Base-by-base conservation (phyloP, 306 rosid species). In the Nissolia schottii region DNA sequence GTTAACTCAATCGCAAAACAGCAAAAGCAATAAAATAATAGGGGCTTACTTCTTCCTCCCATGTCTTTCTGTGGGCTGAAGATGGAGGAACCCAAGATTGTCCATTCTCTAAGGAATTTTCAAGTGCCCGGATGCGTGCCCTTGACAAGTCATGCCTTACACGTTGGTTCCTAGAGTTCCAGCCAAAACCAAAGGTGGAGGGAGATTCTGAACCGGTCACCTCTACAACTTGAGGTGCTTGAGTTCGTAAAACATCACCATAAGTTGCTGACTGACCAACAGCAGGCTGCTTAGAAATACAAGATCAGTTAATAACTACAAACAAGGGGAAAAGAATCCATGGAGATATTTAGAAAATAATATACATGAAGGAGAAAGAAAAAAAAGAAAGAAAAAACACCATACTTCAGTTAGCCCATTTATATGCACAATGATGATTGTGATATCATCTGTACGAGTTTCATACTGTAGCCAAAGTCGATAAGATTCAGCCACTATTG, bases 381-480 rank as follows among this genome's bases (percentile, higher is more conserved):
- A 49, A 38, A 23, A 27, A 35, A 49, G 20, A 71, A 72, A n/a
- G n/a, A n/a, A 25, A 70, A 80, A 76, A 29, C 35, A 46, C 3
- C 88, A 70, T 89, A 95, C 99, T 73, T 84, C 80, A 67, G 85
- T 88, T 57, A 95, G 88, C 49, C 96, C 99, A 74, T 81, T 83
- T 46, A 95, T 43, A 79, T 95, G 99, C 89, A 95, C 97, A 79
- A 95, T 86, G 3, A 95, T 92, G 78, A 95, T 85, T 25, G 99
- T 95, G 70, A 95, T 95, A 84, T 95, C 99, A 81, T 95, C 99
- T 32, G 99, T 95, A 70, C 99, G 99, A 77, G 99, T 91, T 84
- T 95, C 99, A 67, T 82, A 95, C 75, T 95, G 99, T 28, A 95
- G 89, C 99, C 99, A 95, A 63, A 86, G 99, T 41, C 96, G 84